Base-by-base conservation (phyloP, 192 early-diverging fungal genomes). In the Umbelopsis sp. region DNA sequence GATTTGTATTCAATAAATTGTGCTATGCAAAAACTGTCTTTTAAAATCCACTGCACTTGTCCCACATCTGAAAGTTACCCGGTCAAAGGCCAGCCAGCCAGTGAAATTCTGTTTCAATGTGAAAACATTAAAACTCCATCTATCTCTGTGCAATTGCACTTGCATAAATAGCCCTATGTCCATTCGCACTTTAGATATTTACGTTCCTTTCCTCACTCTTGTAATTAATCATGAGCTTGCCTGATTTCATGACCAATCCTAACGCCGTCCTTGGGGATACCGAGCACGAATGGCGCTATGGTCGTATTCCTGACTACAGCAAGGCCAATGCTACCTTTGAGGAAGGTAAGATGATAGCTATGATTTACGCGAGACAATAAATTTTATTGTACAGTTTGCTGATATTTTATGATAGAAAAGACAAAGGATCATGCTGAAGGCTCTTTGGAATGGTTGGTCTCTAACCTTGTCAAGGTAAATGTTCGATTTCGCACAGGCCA, bases 181-280 rank as follows among this genome's bases (percentile, higher is more conserved):
- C 11, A 20, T 62, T n/a, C 4, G 26, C 26, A 32, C 17, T 32
- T 59, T 16, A 20, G 11, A 4, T 17, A 3, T 34, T 14, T 62
- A 20, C 25, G 29, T 29, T 66, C 24, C 11, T 65, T 65, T 62
- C 32, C 16, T 21, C 24, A 34, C 34, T 38, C 50, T 53, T 17
- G 26, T 59, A 76, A 41, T 11, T 41, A 41, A 41, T 53, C 53
- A 72, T 71, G 66, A 45, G 72, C 45, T 74, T 83, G 45, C 81
- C 81, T 34, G 81, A 83, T 47, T 83, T 75, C n/a, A 83, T 83
- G 81, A 81, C 79, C 49, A 70, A 83, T 41, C 75, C 72, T 44
- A 78, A 83, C 56, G 81, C 81, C 36, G 81, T 83, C 72, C 75
- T 83, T 53, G 62, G 66, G 25, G 81, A 83, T 66, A 71, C 65